These are phyloP conservation scores for Podila verticillata DNA, from an alignment of 192 early-diverging fungal species.

Conservation along the genomic window DNA sequence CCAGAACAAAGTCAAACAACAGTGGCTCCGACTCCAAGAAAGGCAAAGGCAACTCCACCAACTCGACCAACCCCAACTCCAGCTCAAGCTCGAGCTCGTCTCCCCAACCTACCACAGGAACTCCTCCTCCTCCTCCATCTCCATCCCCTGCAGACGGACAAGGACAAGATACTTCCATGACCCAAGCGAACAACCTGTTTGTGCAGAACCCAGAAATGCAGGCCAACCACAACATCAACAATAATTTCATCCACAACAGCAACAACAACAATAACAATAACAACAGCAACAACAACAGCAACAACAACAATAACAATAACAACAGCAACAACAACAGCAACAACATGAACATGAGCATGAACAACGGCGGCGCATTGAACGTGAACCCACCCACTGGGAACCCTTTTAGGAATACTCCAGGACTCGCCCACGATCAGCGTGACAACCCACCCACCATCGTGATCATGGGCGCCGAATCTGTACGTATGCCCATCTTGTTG, in stretches of 20 bases:
- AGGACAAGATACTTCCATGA: background rate
- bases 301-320: slow-evolving; percentile 8
- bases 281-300: slow-evolving; percentile 11
- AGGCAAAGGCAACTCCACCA: too few relatives aligned
- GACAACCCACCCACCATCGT: slow-evolving; percentile 37
- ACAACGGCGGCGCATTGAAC: background rate
- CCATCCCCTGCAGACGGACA: background rate
- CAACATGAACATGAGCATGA: slow-evolving; percentile 15
- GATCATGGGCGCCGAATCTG: slow-evolving; percentile 47
- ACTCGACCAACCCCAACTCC: background rate
- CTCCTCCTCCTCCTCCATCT: slow-evolving; percentile 3
- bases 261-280: slow-evolving; percentile 11
- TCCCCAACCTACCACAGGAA: background rate
- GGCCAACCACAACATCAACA: background rate
- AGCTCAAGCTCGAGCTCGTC: background rate
- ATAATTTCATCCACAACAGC: slow-evolving; percentile 8
- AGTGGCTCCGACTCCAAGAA: background rate
- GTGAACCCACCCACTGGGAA: background rate
- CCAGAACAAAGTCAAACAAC: slow-evolving; percentile 47
- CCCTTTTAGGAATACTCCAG: background rate
- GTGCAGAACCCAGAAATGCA: slow-evolving; percentile 2
- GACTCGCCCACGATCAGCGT: slow-evolving; percentile 19
- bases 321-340: slow-evolving; percentile 12
- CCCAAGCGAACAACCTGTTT: background rate
- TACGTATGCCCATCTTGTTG: slow-evolving; percentile 17